Conservation (phyloP, 441 rosid genomes). For the Pelargonium cotyledonis region DNA sequence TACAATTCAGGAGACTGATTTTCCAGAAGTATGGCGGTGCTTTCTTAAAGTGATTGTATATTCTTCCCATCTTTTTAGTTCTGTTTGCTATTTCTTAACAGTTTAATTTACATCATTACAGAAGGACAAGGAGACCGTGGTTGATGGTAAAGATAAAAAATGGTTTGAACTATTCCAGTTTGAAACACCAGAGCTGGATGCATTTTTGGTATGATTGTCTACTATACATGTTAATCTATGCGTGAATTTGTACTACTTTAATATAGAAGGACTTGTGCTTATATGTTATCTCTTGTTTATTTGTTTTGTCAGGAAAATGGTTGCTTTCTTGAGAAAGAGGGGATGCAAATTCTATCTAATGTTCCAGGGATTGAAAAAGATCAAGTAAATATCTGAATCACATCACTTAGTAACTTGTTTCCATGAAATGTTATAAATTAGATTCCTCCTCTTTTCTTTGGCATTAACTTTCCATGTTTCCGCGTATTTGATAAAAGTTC, state of each 20-base stretch:
- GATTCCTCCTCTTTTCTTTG: constrained; percentile 12
- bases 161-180: constrained; percentile 34
- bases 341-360: constrained; percentile 32
- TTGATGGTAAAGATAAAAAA: constrained; percentile 26
- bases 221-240: not conserved
- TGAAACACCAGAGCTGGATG: constrained; percentile 59
- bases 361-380: constrained; percentile 36
- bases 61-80: constrained; percentile 13
- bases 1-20: constrained; percentile 27
- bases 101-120: constrained; percentile 29
- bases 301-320: constrained; percentile 37
- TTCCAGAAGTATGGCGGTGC: constrained; percentile 13
- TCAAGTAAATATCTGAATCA: constrained; percentile 32
- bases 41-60: constrained; percentile 8
- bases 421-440: not conserved
- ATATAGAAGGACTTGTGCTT: constrained; percentile 12
- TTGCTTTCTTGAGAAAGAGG: constrained; percentile 31
- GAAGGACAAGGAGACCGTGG: constrained; percentile 30
- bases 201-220: constrained; percentile 39
- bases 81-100: not conserved
- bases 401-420: not conserved
- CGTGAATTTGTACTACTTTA: not conserved
- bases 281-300: constrained; percentile 8
- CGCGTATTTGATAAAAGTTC: not conserved
- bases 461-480: not conserved